Evolutionary conservation across 106 monocot genomes (phyloP), one percentile per base, ranked within the genome.

Genomic region (Cymbidium sinense): DNA sequence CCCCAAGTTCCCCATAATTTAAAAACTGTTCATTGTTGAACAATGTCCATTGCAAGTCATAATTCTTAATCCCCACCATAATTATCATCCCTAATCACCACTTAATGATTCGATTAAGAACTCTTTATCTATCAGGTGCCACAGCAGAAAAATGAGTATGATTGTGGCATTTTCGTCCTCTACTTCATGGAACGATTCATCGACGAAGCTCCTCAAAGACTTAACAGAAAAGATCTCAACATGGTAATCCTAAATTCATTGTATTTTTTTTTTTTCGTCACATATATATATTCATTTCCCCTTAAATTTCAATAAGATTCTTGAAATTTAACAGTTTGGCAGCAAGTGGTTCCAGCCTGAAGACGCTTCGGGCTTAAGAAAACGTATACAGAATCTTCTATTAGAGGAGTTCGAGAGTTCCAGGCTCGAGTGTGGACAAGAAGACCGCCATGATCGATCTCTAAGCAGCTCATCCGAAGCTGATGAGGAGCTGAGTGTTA

Each of bases 81-180:
- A 47, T 47, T 47, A 47, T 47, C 17, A n/a, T 23, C 20, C 23
- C 23, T 58, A 6, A 58, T n/a, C 23, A 2, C 58, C 58, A 25
- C 58, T 58, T 58, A 1, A 58, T 58, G 21, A 21, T 58, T 58
- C 8, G 23, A 25, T 58, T 58, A 23, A 13, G 0, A 39, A 39
- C 21, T 47, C 28, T 44, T 50, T 19, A 75, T 73, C 25, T 31
- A 55, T 55, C 82, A 96, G 96, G 93, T 96, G 30, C 96, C 96
- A 20, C 99, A 92, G 82, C 99, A 99, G 78, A 89, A 86, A 58
- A 99, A 99, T 52, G 92, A 86, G 33, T 99, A 89, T 73, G 99
- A 99, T 65, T 99, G 99, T 58, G 95, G 99, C 29, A 81, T 99
- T 4, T 99, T 99, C 73, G 95, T 95, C 21, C 88, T 99, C 21